Base-by-base conservation (phyloP, 2,329 filamentous ascomycete species). In the Monilinia vaccinii-corymbosi region DNA sequence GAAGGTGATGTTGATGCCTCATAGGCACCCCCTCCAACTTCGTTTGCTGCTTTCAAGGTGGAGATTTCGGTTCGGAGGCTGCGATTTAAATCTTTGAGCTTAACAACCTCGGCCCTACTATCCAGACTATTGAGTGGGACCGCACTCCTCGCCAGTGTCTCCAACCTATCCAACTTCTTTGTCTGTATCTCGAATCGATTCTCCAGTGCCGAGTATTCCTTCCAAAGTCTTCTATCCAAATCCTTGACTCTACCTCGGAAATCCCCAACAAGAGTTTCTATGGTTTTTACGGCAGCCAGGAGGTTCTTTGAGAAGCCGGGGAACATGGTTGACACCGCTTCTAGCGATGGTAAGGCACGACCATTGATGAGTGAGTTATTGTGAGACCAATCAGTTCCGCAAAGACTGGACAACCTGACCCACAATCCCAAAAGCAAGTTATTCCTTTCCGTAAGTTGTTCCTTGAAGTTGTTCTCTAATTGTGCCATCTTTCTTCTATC, bases 251-350 rank as follows among this genome's bases (percentile, higher is more conserved):
- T 87, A 44, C 81, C 79, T 69, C 89, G 88, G 77, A 96, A 96
- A 10, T 84, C 83, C 21, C 82, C 81, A 40, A 97, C 79, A 64
- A 96, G 84, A 21, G 80, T 79, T 76, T 97, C 94, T 59, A 97
- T 86, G 2, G 86, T 89, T 77, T 93, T 96, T 63, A 97, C 82
- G 0, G 93, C 93, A 1, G 86, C 83, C 47, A 97, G 75, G 31
- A 99, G 80, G 71, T 97, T 97, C 73, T 92, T 90, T 70, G 88
- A 89, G 75, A 97, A 97, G 1, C 88, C 89, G 0, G 89, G 87
- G 5, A 97, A 80, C 74, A 94, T 91, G 53, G 86, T 92, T 1
- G 86, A 85, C 63, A 99, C 88, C 16, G 91, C 86, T 69, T 97
- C 93, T 38, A 95, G 80, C 14, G 88, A 91, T 0, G 92, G 91